Evolutionary conservation across 768 basidiomycete species (phyloP), one percentile per base, ranked within the genome.

Genomic region (Lactarius akahatsu): DNA sequence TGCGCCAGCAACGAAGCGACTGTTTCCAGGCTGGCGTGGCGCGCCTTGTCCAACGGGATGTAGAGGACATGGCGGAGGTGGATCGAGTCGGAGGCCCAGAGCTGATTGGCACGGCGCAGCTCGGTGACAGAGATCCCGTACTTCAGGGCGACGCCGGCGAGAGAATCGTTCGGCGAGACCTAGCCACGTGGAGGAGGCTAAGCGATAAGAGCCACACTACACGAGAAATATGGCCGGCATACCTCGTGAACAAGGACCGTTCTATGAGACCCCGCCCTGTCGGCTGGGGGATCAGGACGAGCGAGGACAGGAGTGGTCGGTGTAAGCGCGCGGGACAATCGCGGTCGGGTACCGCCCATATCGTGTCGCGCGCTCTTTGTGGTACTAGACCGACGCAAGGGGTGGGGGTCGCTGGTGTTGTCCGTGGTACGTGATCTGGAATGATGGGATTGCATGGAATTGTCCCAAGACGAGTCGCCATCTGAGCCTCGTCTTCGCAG

Each of bases 51-150:
- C 41, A 89, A 72, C 0, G 96, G 94, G 64, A 98, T 89, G 72
- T 91, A 88, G 41, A 97, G 85, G 7, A 86, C 80, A 56, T 87
- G 86, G 34, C 96, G 90, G 40, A 95, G 83, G 77, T 96, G 93
- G 56, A 99, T 91, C 1, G 93, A 84, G 74, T 98, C 97, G 8
- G 92, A 90, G 7, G 93, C 76, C 97, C 97, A 99, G 9, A 99
- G 80, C 70, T 95, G 92, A 76, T 99, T 99, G 57, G 88, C 88
- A 71, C 87, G 83, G 57, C 96, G 88, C 15, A 99, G 83, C 16
- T 90, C 88, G 32, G 92, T 83, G 61, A 97, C 80, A 20, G 88
- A 84, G 62, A 96, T 89, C 2, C 92, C 93, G 75, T 98, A 97
- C 71, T 88, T 92, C 58, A 98, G 80, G 0, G 96, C 87, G 15